These are phyloP conservation scores for Fomitopsis pinicola DNA, from an alignment of 1,284 basidiomycete genomes.

Conservation along the genomic window DNA sequence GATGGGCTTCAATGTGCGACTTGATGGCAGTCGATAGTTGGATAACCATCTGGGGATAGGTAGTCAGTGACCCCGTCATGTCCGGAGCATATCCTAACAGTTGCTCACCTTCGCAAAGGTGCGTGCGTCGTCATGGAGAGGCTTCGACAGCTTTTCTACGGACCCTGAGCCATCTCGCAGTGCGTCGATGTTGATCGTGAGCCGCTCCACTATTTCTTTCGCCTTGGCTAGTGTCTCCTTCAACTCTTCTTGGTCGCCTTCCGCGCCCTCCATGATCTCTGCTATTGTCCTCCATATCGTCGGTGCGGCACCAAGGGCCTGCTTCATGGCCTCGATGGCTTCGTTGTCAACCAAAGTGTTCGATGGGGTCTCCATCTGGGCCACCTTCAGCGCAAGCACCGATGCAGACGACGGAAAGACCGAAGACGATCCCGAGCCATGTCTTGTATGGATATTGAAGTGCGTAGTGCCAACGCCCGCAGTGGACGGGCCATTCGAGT, in stretches of 20 bases:
- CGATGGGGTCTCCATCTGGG: constrained; percentile 40
- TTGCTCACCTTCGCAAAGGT: constrained; percentile 63
- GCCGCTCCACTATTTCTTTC: constrained; percentile 49
- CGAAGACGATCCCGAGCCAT: constrained; percentile 51
- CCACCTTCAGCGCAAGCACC: constrained; percentile 18
- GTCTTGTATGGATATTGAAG: constrained; percentile 44
- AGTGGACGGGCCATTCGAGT: neutral
- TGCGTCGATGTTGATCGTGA: constrained; percentile 49
- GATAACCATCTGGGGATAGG: constrained; percentile 51
- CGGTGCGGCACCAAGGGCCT: constrained; percentile 66
- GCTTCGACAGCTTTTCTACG: constrained; percentile 42
- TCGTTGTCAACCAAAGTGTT: constrained; percentile 63
- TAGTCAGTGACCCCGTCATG: constrained; percentile 3
- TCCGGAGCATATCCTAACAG: neutral
- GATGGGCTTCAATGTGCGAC: constrained; percentile 47
- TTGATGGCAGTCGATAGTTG: constrained; percentile 66
- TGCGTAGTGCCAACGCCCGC: constrained; percentile 1
- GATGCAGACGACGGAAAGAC: constrained; percentile 38
- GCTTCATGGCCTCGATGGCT: constrained; percentile 62
- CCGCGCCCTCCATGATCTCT: constrained; percentile 38
- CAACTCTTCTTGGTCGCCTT: constrained; percentile 30
- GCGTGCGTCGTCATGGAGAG: constrained; percentile 66
- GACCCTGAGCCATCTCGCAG: constrained; percentile 42
- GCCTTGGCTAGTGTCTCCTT: constrained; percentile 51
- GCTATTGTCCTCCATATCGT: constrained; percentile 70